Percentiles rank a stretch among this genome's conserved stretches.
Evolutionary conservation across 2,329 filamentous ascomycete genomes (phyloP).

Genomic region (Colletotrichum tanaceti): DNA sequence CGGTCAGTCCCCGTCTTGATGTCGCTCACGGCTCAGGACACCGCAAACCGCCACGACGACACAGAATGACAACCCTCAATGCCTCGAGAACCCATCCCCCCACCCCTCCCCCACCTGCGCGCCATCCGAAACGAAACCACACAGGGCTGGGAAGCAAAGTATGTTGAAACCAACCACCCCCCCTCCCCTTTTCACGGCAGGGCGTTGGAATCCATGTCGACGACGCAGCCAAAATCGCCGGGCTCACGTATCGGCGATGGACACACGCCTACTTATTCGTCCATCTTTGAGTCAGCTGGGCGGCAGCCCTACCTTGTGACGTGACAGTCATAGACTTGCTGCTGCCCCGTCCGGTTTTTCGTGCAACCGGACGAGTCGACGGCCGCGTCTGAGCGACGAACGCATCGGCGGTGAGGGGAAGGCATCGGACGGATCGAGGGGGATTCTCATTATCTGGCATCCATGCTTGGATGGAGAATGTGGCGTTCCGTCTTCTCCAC

Average conservation of each 20-base stretch:
- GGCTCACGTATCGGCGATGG: not conserved
- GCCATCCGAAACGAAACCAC: constrained; percentile 24
- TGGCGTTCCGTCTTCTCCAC: too few species aligned
- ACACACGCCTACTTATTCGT: not conserved
- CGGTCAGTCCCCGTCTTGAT: too few species aligned
- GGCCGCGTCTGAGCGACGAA: constrained; percentile 9
- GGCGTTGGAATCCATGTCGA: too few species aligned
- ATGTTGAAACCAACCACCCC: too few species aligned
- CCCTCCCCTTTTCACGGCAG: constrained; percentile 16
- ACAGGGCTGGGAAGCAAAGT: not conserved
- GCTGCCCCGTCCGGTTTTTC: not conserved
- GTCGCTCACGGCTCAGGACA: too few species aligned
- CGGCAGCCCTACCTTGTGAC: constrained; percentile 20
- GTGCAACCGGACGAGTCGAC: constrained; percentile 21
- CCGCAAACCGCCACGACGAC: not conserved
- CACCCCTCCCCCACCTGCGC: too few species aligned
- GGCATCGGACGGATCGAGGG: not conserved
- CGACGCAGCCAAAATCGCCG: too few species aligned
- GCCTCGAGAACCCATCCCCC: too few species aligned
- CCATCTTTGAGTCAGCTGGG: constrained; percentile 14
- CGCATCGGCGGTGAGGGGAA: not conserved
- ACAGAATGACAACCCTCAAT: too few species aligned
- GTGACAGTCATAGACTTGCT: not conserved
- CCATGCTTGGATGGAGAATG: not conserved
- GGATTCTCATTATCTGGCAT: not conserved